A percentile compares a stretch with the other conserved stretches of the same genome.
Evolutionary conservation across 306 rosid species (phyloP).

Genomic region (Spatholobus suberectus): DNA sequence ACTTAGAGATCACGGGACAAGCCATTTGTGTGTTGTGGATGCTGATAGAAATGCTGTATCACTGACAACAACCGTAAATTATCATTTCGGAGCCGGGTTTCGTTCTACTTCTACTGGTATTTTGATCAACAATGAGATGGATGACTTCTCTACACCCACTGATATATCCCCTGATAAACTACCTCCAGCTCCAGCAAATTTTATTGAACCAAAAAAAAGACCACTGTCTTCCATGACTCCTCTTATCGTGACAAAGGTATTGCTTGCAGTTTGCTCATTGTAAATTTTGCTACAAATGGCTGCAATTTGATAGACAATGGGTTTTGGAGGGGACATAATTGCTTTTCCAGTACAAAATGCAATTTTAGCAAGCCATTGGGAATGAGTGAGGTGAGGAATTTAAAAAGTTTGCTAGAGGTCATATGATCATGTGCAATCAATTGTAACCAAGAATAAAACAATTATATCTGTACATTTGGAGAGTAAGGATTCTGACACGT

Average conservation of each 20-base stretch:
- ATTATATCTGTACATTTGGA: not conserved
- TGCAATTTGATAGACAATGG: not conserved
- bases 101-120: constrained; percentile 90
- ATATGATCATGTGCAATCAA: not conserved
- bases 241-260: constrained; percentile 76
- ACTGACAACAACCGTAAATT: constrained; percentile 73
- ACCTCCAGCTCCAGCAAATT: constrained; percentile 93
- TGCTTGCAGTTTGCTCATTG: not conserved
- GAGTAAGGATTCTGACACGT: not conserved
- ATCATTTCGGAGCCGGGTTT: constrained; percentile 71
- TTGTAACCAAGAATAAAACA: not conserved
- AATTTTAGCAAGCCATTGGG: not conserved
- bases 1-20: constrained; percentile 93
- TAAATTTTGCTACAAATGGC: not conserved
- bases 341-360: not conserved
- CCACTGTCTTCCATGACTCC: constrained; percentile 96
- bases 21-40: constrained; percentile 92
- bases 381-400: not conserved
- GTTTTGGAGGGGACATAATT: not conserved
- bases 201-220: constrained; percentile 77
- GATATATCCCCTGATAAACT: constrained; percentile 60
- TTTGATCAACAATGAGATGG: constrained; percentile 87
- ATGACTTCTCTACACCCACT: constrained; percentile 82
- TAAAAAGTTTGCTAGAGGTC: not conserved
- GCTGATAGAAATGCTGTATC: constrained; percentile 90